Percentiles rank a stretch among this genome's conserved stretches.
phyloP scores from a whole-genome alignment of 139 green algal species.

The Dunaliella sp. region DNA sequence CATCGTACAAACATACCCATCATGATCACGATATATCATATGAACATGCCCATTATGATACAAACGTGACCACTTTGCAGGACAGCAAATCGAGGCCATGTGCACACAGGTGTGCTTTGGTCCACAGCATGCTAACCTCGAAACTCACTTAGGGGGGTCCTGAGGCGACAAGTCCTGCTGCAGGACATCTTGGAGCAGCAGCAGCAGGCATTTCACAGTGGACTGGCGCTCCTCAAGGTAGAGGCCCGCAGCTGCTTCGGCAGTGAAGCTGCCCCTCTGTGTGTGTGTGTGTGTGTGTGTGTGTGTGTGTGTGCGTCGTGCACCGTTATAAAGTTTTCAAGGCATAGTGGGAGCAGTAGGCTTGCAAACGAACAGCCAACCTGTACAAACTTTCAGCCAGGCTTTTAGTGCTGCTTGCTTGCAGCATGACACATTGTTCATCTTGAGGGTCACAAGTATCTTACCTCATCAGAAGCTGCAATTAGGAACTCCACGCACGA shows the following conservation, averaged over 20 bases:
- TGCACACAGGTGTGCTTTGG: too few relatives aligned
- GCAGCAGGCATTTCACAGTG: constrained; percentile 36
- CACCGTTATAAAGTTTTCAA: neutral
- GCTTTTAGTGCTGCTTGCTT: too few relatives aligned
- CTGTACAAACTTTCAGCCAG: too few relatives aligned
- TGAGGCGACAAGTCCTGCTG: neutral
- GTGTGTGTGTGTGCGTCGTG: neutral
- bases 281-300: neutral
- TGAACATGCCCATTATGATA: too few relatives aligned
- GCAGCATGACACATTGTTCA: too few relatives aligned
- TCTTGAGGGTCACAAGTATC: too few relatives aligned
- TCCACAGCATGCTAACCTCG: too few relatives aligned
- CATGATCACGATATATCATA: too few relatives aligned
- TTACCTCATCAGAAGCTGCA: constrained; percentile 59
- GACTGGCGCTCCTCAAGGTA: constrained; percentile 62
- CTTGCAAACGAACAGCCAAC: neutral
- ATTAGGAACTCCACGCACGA: constrained; percentile 58
- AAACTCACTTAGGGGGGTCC: neutral
- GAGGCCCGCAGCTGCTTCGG: constrained; percentile 53
- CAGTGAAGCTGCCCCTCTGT: constrained; percentile 25
- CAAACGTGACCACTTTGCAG: too few relatives aligned
- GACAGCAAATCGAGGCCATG: too few relatives aligned
- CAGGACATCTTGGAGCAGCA: constrained; percentile 52
- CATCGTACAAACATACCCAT: too few relatives aligned
- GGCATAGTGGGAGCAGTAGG: neutral